Percentiles rank a stretch among this genome's conserved stretches.
Evolutionary conservation across 805 yeast species (phyloP).

Genomic region (Cyberlindnera meyerae): DNA sequence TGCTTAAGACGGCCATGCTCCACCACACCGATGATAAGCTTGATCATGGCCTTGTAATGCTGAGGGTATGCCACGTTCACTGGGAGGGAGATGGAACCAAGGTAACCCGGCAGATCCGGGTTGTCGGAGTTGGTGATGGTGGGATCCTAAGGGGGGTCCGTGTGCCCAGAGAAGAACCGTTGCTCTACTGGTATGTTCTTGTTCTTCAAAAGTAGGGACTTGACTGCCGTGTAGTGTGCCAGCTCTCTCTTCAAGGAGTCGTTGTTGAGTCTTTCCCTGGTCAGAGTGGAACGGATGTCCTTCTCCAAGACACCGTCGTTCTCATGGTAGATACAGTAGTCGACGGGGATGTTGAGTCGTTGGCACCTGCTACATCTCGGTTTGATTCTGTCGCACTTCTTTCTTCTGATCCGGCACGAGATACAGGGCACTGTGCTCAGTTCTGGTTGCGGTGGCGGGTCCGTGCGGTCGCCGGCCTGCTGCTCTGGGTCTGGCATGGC

Average conservation of each 20-base stretch:
- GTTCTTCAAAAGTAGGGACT: no score
- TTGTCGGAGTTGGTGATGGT: no score
- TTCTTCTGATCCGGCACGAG: constrained; percentile 5
- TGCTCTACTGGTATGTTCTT: no score
- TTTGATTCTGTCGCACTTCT: constrained; percentile 3
- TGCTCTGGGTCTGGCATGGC: no score
- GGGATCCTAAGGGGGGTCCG: no score
- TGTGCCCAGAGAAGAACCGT: no score
- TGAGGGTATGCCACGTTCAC: no score
- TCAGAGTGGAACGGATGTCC: constrained; percentile 1
- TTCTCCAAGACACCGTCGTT: constrained; percentile 1
- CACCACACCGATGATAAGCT: neutral
- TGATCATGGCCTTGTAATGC: no score
- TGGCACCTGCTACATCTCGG: constrained; percentile 2
- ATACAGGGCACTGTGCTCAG: constrained; percentile 1
- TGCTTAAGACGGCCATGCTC: neutral
- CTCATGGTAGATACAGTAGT: constrained; percentile 4
- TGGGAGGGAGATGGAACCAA: no score
- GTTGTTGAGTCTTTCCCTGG: neutral
- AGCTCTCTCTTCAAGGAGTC: constrained; percentile 1
- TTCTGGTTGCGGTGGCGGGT: no score
- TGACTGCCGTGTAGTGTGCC: neutral
- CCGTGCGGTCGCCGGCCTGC: neutral
- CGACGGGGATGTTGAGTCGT: constrained; percentile 1
- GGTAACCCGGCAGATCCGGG: no score